phyloP scores from a whole-genome alignment of 108 stramenopile species.

The Mediolabrus comicus region DNA sequence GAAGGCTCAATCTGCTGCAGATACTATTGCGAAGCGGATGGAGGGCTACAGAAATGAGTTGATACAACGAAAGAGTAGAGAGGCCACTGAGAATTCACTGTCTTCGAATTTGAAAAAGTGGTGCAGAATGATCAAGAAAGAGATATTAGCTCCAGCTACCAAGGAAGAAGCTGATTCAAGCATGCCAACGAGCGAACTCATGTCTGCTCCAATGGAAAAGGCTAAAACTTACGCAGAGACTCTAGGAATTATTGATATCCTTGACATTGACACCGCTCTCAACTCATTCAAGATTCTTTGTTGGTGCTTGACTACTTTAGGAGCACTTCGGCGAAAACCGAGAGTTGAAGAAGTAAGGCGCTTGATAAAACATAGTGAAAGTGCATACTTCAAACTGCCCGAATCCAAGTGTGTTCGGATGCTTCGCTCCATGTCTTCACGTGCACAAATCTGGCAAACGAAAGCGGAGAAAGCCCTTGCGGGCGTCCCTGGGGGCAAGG shows the following conservation, averaged over 20 bases:
- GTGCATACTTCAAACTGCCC: slow-evolving; percentile 46
- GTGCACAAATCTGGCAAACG: slow-evolving; percentile 56
- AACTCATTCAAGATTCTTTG: slow-evolving; percentile 63
- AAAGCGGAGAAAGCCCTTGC: slow-evolving; percentile 60
- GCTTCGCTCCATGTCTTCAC: slow-evolving; percentile 57
- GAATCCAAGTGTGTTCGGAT: slow-evolving; percentile 70
- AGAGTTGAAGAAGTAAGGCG: slow-evolving; percentile 46
- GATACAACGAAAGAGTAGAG: slow-evolving; percentile 45
- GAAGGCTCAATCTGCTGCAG: slow-evolving; percentile 24
- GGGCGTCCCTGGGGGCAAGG: slow-evolving; percentile 50
- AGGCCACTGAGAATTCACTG: slow-evolving; percentile 49
- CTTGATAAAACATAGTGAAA: slow-evolving; percentile 43
- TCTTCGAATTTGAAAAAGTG: slow-evolving; percentile 48
- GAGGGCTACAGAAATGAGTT: slow-evolving; percentile 34
- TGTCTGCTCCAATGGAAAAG: slow-evolving; percentile 48
- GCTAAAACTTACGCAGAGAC: slow-evolving; percentile 44
- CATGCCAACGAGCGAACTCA: slow-evolving; percentile 37
- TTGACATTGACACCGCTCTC: slow-evolving; percentile 51
- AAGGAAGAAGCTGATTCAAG: slow-evolving; percentile 44
- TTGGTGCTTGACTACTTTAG: slow-evolving; percentile 60
- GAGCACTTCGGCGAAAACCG: slow-evolving; percentile 52
- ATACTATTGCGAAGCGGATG: slow-evolving; percentile 39
- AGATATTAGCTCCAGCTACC: slow-evolving; percentile 52
- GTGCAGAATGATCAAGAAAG: slow-evolving; percentile 56
- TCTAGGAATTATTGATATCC: slow-evolving; percentile 54